phyloP scores from a whole-genome alignment of 176 grass and related monocot genomes.

The Aegilops umbellulata region DNA sequence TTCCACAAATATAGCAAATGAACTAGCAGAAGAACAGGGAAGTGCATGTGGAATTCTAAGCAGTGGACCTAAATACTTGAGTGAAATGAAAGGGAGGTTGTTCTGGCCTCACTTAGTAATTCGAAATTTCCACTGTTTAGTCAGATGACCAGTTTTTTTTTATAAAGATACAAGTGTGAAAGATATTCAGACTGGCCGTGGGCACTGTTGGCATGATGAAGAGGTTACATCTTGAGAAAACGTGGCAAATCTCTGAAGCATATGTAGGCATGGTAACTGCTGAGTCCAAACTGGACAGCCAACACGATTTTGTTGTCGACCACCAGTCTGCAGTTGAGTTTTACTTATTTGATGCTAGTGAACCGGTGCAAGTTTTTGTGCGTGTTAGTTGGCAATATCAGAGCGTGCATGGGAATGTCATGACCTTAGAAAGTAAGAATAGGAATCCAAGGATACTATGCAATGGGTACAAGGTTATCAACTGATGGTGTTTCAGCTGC shows the following conservation, averaged over 20 bases:
- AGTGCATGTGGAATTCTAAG: not conserved
- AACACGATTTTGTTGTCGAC: not conserved
- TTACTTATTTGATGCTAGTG: not conserved
- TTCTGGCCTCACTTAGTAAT: not conserved
- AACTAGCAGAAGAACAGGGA: not conserved
- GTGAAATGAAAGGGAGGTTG: not conserved
- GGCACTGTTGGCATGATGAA: not conserved
- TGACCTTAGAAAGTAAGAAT: not conserved
- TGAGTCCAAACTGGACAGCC: constrained; percentile 1
- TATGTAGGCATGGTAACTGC: not conserved
- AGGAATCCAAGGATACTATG: not conserved
- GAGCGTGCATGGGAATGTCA: not conserved
- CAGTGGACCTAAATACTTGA: not conserved
- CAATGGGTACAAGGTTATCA: not conserved
- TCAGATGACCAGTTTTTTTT: not conserved
- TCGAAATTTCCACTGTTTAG: not conserved
- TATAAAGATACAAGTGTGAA: not conserved
- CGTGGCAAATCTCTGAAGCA: not conserved
- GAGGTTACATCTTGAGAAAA: not conserved
- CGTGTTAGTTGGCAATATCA: not conserved
- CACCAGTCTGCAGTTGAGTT: not conserved
- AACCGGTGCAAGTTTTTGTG: not conserved
- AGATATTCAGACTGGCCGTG: not conserved
- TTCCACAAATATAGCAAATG: not conserved
- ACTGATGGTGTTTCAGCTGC: not conserved